Conservation (phyloP, 73 alveolate genomes). For the Paraurostyla sp. region DNA sequence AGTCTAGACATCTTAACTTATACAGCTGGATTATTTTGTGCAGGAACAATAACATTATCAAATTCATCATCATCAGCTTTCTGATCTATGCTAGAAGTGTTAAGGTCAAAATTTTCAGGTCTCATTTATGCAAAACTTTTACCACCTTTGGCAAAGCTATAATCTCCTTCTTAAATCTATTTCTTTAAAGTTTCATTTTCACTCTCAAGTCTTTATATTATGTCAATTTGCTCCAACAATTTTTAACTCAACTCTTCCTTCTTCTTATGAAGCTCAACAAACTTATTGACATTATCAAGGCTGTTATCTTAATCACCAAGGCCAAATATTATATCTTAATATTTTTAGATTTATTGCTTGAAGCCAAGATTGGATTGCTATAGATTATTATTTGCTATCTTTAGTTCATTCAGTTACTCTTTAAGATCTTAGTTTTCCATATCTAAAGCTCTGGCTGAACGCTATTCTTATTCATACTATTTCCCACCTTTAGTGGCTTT, state of each 20-base stretch:
- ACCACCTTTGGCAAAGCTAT: constrained; percentile 46
- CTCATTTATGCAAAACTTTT: constrained; percentile 40
- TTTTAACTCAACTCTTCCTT: constrained; percentile 49
- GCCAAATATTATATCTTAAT: constrained; percentile 45
- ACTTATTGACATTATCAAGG: constrained; percentile 25
- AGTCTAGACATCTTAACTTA: constrained; percentile 14
- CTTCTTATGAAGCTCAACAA: constrained; percentile 59
- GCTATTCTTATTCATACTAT: constrained; percentile 1
- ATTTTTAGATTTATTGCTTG: constrained; percentile 41
- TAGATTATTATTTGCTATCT: neutral
- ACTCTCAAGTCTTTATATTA: neutral
- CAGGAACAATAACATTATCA: too few relatives aligned
- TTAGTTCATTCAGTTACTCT: neutral
- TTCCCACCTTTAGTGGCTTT: neutral
- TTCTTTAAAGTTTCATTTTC: constrained; percentile 33
- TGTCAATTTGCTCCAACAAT: neutral
- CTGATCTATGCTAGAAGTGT: constrained; percentile 19
- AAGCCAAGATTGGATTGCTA: neutral
- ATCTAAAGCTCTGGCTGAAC: neutral
- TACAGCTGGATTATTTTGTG: neutral
- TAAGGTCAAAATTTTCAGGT: constrained; percentile 42
- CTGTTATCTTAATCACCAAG: constrained; percentile 57
- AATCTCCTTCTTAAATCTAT: constrained; percentile 11
- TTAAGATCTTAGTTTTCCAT: neutral
- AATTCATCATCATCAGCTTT: neutral